Base-by-base conservation (phyloP, 1,284 basidiomycete species). In the Ceratobasidium sp. region DNA sequence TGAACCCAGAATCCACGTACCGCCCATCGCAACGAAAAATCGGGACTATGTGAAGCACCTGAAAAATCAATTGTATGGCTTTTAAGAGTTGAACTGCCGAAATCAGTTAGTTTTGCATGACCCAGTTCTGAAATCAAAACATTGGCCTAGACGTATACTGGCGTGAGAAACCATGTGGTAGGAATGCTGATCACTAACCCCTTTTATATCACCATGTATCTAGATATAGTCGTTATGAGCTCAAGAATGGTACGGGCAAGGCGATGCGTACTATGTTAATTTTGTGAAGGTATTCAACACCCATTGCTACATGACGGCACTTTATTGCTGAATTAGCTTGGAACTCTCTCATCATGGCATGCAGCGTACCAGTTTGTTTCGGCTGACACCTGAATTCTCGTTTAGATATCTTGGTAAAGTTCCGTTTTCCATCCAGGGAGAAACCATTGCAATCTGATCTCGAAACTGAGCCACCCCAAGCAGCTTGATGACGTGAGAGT, bases 131-230 rank as follows among this genome's bases (percentile, higher is more conserved):
- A 50, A 21, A 50, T 21, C 47, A 50, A 21, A 13, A 50, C 47
- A n/a, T 50, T 50, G 11, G n/a, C 47, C 47, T 50, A 50, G 47
- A 21, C n/a, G 14, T n/a, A 50, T 50, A 50, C 26, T 44, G 43
- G 26, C 9, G 47, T 50, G n/a, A 21, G 47, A n/a, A n/a, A n/a
- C n/a, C n/a, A n/a, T n/a, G n/a, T n/a, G n/a, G n/a, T n/a, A n/a
- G n/a, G n/a, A n/a, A n/a, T n/a, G n/a, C n/a, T n/a, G n/a, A n/a
- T n/a, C n/a, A n/a, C n/a, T n/a, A n/a, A 64, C 61, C 4, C 41
- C 44, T 32, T 64, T 64, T 21, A 64, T 47, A 50, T 64, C 61
- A 3, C 61, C 61, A 50, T 64, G 61, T 18, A 64, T 18, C 61
- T 64, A 30, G 14, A n/a, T n/a, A n/a, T n/a, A n/a, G 21, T 38